phyloP scores from a whole-genome alignment of 352 stramenopile genomes.

The Globisporangium ultimum region DNA sequence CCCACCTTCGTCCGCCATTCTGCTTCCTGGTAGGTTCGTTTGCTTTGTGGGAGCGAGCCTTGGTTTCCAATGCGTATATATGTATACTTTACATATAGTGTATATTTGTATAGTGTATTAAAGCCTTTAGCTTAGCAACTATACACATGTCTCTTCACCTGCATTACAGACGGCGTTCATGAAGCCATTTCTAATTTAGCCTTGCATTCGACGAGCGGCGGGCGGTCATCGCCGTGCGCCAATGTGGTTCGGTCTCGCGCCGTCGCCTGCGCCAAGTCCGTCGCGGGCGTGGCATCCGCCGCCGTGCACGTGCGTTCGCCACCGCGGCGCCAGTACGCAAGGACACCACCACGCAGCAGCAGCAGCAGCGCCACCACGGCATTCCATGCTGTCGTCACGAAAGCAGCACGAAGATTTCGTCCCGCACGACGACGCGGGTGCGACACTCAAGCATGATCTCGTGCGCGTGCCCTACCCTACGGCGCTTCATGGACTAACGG shows the following conservation, averaged over 20 bases:
- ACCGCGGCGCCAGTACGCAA: constrained; percentile 10
- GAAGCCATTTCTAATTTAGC: no score
- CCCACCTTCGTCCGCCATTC: constrained; percentile 62
- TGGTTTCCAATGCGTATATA: no score
- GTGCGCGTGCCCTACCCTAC: no score
- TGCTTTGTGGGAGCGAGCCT: not conserved
- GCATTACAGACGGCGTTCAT: no score
- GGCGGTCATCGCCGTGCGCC: no score
- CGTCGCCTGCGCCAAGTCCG: constrained; percentile 24
- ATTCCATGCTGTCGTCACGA: not conserved
- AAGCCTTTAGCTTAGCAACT: no score
- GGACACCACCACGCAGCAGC: not conserved
- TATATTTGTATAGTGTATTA: not conserved
- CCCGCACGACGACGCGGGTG: no score
- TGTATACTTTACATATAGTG: not conserved
- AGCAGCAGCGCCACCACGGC: not conserved
- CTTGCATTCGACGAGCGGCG: no score
- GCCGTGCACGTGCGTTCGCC: constrained; percentile 34
- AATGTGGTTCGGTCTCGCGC: constrained; percentile 77
- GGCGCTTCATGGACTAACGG: no score
- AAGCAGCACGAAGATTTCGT: not conserved
- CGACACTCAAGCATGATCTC: no score
- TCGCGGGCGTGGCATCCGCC: constrained; percentile 34
- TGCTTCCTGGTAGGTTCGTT: constrained; percentile 1
- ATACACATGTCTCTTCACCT: not conserved